A percentile compares a stretch with the other conserved stretches of the same genome.
Evolutionary conservation across 176 grass and related monocot genomes (phyloP).

Genomic region (Bothriochloa decipiens): DNA sequence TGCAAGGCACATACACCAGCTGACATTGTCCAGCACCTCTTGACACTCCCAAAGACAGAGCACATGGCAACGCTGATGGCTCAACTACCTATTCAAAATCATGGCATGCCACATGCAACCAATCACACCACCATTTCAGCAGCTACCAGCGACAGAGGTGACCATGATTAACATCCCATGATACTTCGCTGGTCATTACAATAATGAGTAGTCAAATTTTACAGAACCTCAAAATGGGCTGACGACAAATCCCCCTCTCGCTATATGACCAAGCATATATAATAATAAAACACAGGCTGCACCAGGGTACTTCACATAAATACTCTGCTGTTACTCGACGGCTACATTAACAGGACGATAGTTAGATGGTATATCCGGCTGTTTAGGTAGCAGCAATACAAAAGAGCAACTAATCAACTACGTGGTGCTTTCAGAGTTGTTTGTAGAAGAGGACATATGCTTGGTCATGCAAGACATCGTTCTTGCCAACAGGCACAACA

Average conservation of each 20-base stretch:
- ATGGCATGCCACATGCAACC: slow-evolving; percentile 1
- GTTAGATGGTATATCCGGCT: slow-evolving; percentile 37
- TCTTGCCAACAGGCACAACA: slow-evolving; percentile 43
- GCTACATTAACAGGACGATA: slow-evolving; percentile 46
- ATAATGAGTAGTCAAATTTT: slow-evolving; percentile 56
- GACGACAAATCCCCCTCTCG: slow-evolving; percentile 23
- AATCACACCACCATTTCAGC: slow-evolving; percentile 14
- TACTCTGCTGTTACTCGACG: slow-evolving; percentile 38
- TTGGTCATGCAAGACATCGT: slow-evolving; percentile 76
- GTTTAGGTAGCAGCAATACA: slow-evolving; percentile 34
- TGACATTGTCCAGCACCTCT: neutral
- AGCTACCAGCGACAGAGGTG: neutral
- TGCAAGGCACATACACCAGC: neutral
- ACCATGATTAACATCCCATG: slow-evolving; percentile 40
- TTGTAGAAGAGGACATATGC: slow-evolving; percentile 94
- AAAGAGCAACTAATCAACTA: slow-evolving; percentile 34
- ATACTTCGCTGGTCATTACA: slow-evolving; percentile 42
- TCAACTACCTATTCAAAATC: slow-evolving; percentile 3
- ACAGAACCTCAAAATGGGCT: slow-evolving; percentile 61
- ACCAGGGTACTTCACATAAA: slow-evolving; percentile 38
- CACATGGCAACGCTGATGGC: slow-evolving; percentile 11
- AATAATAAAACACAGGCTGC: slow-evolving; percentile 40
- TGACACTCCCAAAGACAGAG: neutral
- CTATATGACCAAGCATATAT: slow-evolving; percentile 50
- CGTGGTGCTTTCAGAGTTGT: slow-evolving; percentile 45